A percentile compares a stretch with the other conserved stretches of the same genome.
phyloP scores from a whole-genome alignment of 2,329 filamentous ascomycete species.

The Claviceps maximensis region DNA sequence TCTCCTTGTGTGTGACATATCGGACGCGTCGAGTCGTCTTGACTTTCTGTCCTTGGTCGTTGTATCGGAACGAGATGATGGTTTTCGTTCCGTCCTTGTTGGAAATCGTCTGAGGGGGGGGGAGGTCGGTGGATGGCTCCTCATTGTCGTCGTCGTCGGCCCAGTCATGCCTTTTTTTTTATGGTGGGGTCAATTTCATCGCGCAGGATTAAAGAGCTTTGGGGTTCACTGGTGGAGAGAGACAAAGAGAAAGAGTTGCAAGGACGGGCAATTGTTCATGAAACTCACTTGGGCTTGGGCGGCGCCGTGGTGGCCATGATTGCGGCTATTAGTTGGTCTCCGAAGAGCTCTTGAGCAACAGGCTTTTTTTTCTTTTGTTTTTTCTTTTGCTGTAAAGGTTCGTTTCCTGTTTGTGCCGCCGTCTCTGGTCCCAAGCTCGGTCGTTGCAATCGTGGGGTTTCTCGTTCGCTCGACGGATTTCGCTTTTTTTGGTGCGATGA shows the following conservation, averaged over 20 bases:
- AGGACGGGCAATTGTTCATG: slow-evolving; percentile 1
- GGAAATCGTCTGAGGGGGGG: slow-evolving; percentile 73
- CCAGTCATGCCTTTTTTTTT: slow-evolving; percentile 57
- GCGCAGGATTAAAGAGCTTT: not conserved
- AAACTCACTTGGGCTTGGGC: slow-evolving; percentile 28
- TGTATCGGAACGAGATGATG: slow-evolving; percentile 75
- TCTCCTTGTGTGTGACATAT: slow-evolving; percentile 79
- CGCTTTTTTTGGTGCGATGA: slow-evolving; percentile 27
- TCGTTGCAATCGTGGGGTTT: slow-evolving; percentile 25
- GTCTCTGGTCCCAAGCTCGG: slow-evolving; percentile 12
- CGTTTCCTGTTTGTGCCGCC: slow-evolving; percentile 7
- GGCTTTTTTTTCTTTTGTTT: no score
- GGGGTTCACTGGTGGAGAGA: not conserved
- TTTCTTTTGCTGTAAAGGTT: no score
- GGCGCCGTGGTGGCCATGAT: slow-evolving; percentile 27
- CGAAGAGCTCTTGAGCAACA: no score
- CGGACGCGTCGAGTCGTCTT: slow-evolving; percentile 95
- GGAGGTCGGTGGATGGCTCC: slow-evolving; percentile 55
- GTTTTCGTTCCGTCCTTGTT: slow-evolving; percentile 99
- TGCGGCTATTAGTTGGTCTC: slow-evolving; percentile 5
- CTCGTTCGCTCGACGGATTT: slow-evolving; percentile 23
- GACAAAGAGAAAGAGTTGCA: not conserved
- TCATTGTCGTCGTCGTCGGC: slow-evolving; percentile 91
- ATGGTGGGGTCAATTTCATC: slow-evolving; percentile 24
- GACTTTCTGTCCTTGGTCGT: slow-evolving; percentile 89